These are phyloP conservation scores for Micromonas pusilla DNA, from an alignment of 139 green algal genomes.

Conservation along the genomic window DNA sequence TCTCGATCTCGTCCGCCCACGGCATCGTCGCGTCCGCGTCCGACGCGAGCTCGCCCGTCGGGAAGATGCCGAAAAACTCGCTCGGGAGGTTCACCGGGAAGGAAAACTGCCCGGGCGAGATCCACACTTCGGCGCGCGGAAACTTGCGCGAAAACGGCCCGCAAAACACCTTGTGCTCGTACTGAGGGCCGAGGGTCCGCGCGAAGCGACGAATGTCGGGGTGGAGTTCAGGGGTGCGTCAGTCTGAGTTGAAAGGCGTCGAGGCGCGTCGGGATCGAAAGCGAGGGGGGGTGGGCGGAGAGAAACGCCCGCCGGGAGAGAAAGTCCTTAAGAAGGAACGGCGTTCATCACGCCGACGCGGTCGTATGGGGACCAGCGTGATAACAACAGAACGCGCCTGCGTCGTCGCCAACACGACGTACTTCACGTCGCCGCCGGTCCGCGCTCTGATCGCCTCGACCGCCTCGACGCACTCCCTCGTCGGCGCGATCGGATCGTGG, in stretches of 20 bases:
- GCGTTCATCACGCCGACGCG: too few species aligned
- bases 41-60: constrained; percentile 3
- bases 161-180: constrained; percentile 55
- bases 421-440: constrained; percentile 35
- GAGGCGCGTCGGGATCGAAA: too few species aligned
- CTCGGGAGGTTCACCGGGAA: constrained; percentile 45
- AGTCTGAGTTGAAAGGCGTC: too few species aligned
- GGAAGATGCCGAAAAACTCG: constrained; percentile 40
- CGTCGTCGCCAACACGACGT: constrained; percentile 50
- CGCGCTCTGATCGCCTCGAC: constrained; percentile 40
- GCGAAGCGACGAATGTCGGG: too few species aligned
- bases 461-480: constrained; percentile 43
- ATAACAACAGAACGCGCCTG: too few species aligned
- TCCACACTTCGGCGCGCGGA: constrained; percentile 36
- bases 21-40: constrained; percentile 6
- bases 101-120: constrained; percentile 41
- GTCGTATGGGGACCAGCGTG: too few species aligned
- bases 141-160: constrained; percentile 44
- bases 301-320: too few species aligned
- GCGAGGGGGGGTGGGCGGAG: too few species aligned
- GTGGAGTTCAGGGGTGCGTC: too few species aligned
- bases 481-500: constrained; percentile 46
- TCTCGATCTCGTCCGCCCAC: constrained; percentile 43
- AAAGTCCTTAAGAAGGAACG: too few species aligned
- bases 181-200: too few species aligned